Evolutionary conservation across 2,329 filamentous ascomycete species (phyloP).

Genomic region (Pseudogymnoascus sp.): DNA sequence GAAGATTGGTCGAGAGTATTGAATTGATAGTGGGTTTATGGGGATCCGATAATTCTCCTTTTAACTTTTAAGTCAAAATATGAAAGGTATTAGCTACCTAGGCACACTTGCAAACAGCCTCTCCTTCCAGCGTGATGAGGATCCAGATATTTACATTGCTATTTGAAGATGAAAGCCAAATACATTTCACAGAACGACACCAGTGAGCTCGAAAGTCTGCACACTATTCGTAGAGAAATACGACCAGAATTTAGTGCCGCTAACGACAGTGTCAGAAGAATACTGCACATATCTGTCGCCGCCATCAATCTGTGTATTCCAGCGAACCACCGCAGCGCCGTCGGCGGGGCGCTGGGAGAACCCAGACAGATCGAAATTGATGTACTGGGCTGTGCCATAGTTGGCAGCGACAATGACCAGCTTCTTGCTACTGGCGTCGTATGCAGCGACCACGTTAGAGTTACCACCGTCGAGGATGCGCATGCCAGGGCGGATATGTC

Average conservation of each 20-base stretch:
- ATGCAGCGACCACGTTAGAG: slow-evolving; percentile 32
- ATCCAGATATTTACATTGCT: neutral
- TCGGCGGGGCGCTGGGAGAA: slow-evolving; percentile 21
- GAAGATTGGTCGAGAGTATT: slow-evolving; percentile 20
- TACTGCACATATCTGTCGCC: slow-evolving; percentile 29
- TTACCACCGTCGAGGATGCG: slow-evolving; percentile 30
- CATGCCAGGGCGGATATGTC: slow-evolving; percentile 35
- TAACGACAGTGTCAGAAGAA: slow-evolving; percentile 26
- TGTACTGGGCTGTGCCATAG: slow-evolving; percentile 30
- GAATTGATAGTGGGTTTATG: neutral
- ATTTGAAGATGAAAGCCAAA: neutral
- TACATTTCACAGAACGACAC: neutral
- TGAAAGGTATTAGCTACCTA: neutral
- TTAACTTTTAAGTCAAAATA: neutral
- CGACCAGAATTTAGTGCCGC: slow-evolving; percentile 30
- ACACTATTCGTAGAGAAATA: slow-evolving; percentile 29
- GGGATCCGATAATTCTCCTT: neutral
- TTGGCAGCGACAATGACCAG: slow-evolving; percentile 34
- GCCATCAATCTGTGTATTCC: slow-evolving; percentile 30
- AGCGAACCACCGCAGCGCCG: slow-evolving; percentile 29
- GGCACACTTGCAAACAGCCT: neutral
- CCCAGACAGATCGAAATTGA: slow-evolving; percentile 32
- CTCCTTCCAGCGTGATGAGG: too few species aligned
- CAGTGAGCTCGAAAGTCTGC: slow-evolving; percentile 32
- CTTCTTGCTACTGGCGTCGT: slow-evolving; percentile 28